Evolutionary conservation across 2,329 filamentous ascomycete genomes (phyloP).

Genomic region (Epichloe festucae): DNA sequence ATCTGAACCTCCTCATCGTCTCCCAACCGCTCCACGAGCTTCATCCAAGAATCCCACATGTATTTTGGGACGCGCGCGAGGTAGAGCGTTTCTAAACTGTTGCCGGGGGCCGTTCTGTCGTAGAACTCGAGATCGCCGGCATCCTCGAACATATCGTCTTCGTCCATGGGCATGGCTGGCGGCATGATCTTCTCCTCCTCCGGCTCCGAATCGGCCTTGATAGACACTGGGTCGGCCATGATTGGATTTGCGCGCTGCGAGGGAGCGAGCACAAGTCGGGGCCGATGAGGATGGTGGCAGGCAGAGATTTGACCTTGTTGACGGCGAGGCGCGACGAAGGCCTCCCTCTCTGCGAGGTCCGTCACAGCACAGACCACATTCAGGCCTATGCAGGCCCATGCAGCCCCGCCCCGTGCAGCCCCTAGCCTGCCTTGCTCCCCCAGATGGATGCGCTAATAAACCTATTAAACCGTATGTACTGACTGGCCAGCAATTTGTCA

Average conservation of each 20-base stretch:
- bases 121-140: conserved; percentile 46
- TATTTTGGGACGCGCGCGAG: conserved; percentile 67
- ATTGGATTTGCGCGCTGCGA: conserved; percentile 1
- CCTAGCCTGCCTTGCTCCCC: too few species aligned
- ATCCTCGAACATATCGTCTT: conserved; percentile 56
- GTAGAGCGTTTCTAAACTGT: conserved; percentile 41
- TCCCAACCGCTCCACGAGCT: conserved; percentile 43
- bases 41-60: conserved; percentile 66
- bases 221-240: conserved; percentile 22
- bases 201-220: conserved; percentile 39
- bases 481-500: too few species aligned
- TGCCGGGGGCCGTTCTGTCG: conserved; percentile 26
- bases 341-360: too few species aligned
- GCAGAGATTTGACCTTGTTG: not conserved
- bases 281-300: not conserved
- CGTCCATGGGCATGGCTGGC: conserved; percentile 31
- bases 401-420: too few species aligned
- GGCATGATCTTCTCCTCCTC: conserved; percentile 27
- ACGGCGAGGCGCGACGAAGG: not conserved
- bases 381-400: too few species aligned
- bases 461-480: too few species aligned
- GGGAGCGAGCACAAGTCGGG: not conserved
- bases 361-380: too few species aligned
- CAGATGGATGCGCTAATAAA: too few species aligned
- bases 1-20: conserved; percentile 74